Base-by-base conservation (phyloP, 2,329 filamentous ascomycete species). In the Neofusicoccum sp. region DNA sequence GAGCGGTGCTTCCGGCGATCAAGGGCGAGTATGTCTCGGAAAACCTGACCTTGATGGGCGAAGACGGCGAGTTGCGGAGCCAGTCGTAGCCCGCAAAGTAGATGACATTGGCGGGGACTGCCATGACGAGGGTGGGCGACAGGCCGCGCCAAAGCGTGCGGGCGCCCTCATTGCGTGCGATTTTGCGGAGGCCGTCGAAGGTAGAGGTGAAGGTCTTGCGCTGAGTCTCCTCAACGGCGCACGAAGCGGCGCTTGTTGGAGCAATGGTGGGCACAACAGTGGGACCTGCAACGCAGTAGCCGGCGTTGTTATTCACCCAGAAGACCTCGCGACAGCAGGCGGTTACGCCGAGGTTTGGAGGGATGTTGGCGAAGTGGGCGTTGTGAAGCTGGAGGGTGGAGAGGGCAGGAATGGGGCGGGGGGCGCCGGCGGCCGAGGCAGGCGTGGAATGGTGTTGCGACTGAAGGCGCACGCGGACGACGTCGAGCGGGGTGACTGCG, bases 71-170 rank as follows among this genome's bases (percentile, higher is more conserved):
- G 65, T 84, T 89, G 36, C 95, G 87, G 62, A 99, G 75, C 89
- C 92, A 97, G 71, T 99, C 95, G 75, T 99, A 99, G 40, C 95
- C 95, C 11, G 95, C 96, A 70, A 98, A 97, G 77, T 99, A 99
- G 66, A 99, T 98, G 66, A 99, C 95, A 73, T 99, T 99, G 28
- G 88, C 91, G 0, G 95, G 95, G 5, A 99, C 84, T 0, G 92
- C 88, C 95, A 99, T 99, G 65, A 92, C 84, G 24, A 99, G 79
- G 0, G 95, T 99, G 0, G 95, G 93, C n/a, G 90, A 96, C 4
- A 99, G 79, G 0, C 95, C 95, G 63, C 95, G 85, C 93, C 95
- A 99, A 36, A 99, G 78, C 1, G 93, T 95, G 28, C 85, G 84
- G 11, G 92, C 71, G 1, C 95, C 95, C 78, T 99, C 95, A 72